phyloP scores from a whole-genome alignment of 1,139 yeast genomes.

The Candida gigantensis region DNA sequence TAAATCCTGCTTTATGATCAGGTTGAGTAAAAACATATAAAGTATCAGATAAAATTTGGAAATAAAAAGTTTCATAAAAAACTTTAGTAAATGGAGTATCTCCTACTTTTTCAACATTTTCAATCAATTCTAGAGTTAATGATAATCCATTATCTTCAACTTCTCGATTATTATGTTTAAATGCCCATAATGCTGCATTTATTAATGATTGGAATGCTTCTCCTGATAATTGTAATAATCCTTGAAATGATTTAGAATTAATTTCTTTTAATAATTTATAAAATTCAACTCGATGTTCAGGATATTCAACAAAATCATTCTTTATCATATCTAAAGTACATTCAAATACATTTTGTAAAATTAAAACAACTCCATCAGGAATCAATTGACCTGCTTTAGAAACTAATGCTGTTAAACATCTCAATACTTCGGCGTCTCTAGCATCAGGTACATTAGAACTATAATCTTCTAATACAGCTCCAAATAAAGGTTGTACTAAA shows the following conservation, averaged over 20 bases:
- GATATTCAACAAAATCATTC: conserved; percentile 92
- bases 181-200: conserved; percentile 96
- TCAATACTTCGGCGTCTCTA: conserved; percentile 95
- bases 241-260: conserved; percentile 80
- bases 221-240: conserved; percentile 84
- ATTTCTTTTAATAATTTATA: conserved; percentile 87
- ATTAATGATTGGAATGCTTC: conserved; percentile 89
- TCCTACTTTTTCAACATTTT: conserved; percentile 82
- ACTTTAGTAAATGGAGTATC: conserved; percentile 79
- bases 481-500: conserved; percentile 79
- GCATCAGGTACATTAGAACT: conserved; percentile 90
- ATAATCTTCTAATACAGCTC: conserved; percentile 89
- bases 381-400: conserved; percentile 83
- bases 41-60: conserved; percentile 87
- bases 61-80: conserved; percentile 85
- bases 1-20: conserved; percentile 96
- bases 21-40: conserved; percentile 94
- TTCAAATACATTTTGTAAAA: conserved; percentile 89
- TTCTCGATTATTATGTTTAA: conserved; percentile 93
- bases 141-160: conserved; percentile 90
- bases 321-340: conserved; percentile 95
- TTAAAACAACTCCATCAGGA: conserved; percentile 86
- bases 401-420: conserved; percentile 91
- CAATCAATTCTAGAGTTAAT: conserved; percentile 76
- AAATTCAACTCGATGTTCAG: conserved; percentile 96